A percentile compares a stretch with the other conserved stretches of the same genome.
Conservation (phyloP, 192 early-diverging fungal species). For the Coemansia guatemalensis region DNA sequence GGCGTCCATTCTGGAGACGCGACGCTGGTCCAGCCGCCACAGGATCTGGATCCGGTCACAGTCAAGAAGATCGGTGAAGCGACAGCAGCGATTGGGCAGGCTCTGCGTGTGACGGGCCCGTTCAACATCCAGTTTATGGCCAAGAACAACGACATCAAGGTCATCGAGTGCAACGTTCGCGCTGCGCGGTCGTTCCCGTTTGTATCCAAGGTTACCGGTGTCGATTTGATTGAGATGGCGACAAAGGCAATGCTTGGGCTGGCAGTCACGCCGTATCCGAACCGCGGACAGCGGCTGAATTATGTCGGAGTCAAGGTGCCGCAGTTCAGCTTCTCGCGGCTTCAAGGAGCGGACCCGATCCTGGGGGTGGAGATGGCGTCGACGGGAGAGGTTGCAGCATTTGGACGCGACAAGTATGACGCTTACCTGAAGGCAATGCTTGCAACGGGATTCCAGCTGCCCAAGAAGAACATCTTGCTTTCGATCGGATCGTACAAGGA, state of each 20-base stretch:
- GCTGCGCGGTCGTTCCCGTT: slow-evolving; percentile 98
- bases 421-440: slow-evolving; percentile 95
- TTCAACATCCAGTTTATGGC: slow-evolving; percentile 99
- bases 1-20: slow-evolving; percentile 99
- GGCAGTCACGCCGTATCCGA: slow-evolving; percentile 81
- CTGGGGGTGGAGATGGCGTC: slow-evolving; percentile 99
- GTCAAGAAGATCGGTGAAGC: slow-evolving; percentile 90
- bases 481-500: slow-evolving; percentile 99
- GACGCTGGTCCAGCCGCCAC: slow-evolving; percentile 91
- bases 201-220: slow-evolving; percentile 92
- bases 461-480: slow-evolving; percentile 93
- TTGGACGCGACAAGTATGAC: slow-evolving; percentile 96
- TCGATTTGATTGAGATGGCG: slow-evolving; percentile 96
- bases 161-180: slow-evolving; percentile 99
- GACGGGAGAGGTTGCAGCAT: slow-evolving; percentile 98
- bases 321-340: slow-evolving; percentile 95
- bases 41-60: slow-evolving; percentile 93
- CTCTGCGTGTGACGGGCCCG: slow-evolving; percentile 95
- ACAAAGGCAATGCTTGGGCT: slow-evolving; percentile 89
- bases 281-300: slow-evolving; percentile 65
- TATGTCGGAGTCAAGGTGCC: slow-evolving; percentile 97
- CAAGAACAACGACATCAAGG: slow-evolving; percentile 99
- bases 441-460: slow-evolving; percentile 88
- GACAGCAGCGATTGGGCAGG: slow-evolving; percentile 88
- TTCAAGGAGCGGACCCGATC: slow-evolving; percentile 95